These are phyloP conservation scores for Hanseniaspora guilliermondii DNA, from an alignment of 805 yeast species.

Conservation along the genomic window DNA sequence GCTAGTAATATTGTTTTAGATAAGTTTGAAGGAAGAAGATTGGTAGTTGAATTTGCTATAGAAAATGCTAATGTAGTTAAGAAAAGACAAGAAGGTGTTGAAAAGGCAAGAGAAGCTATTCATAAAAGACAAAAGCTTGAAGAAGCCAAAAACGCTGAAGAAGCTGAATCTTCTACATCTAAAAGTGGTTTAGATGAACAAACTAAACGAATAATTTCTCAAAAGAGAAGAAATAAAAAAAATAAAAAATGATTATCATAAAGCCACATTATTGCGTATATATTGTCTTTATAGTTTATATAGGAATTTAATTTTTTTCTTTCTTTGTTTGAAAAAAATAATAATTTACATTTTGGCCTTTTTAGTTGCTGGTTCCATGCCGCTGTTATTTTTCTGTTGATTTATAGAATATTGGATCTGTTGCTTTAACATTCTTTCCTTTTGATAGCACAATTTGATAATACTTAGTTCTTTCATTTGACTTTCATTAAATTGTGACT, in stretches of 20 bases:
- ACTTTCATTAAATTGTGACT: slow-evolving; percentile 6
- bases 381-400: neutral
- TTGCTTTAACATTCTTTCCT: slow-evolving; percentile 7
- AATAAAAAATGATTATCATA: slow-evolving; percentile 30
- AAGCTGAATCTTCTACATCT: slow-evolving; percentile 25
- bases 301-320: neutral
- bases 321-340: too few relatives aligned
- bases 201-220: slow-evolving; percentile 51
- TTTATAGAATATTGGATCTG: neutral
- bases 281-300: neutral
- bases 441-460: slow-evolving; percentile 4
- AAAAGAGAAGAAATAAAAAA: slow-evolving; percentile 56
- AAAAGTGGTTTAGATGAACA: slow-evolving; percentile 38
- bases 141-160: slow-evolving; percentile 19
- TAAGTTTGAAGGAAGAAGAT: slow-evolving; percentile 46
- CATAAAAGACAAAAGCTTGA: slow-evolving; percentile 17
- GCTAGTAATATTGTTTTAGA: slow-evolving; percentile 43
- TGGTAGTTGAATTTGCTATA: slow-evolving; percentile 89
- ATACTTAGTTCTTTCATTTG: slow-evolving; percentile 11
- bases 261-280: neutral
- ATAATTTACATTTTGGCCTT: slow-evolving; percentile 3
- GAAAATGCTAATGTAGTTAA: slow-evolving; percentile 90
- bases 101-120: slow-evolving; percentile 22
- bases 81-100: slow-evolving; percentile 63
- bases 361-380: slow-evolving; percentile 1